Percentiles rank a stretch among this genome's conserved stretches.
phyloP scores from a whole-genome alignment of 345 rosid species.

The Acer campestre region DNA sequence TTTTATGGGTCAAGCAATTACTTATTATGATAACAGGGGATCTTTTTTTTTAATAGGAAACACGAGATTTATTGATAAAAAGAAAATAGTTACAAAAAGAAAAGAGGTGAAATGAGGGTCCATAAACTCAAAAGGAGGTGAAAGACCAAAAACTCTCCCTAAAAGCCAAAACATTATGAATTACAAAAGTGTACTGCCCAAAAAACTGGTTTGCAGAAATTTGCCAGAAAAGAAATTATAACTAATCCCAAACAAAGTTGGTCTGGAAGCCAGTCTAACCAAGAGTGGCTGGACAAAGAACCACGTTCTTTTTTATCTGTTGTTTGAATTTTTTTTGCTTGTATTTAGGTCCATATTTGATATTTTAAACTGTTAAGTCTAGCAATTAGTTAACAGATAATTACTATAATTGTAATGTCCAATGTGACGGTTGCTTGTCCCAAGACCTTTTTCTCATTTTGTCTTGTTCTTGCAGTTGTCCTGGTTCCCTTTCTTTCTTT shows the following conservation, averaged over 20 bases:
- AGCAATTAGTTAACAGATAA: neutral
- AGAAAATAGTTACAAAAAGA: neutral
- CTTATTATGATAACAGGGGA: neutral
- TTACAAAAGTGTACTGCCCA: neutral
- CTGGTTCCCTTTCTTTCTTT: constrained; percentile 98
- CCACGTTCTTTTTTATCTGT: neutral
- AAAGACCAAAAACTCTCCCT: neutral
- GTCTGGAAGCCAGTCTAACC: neutral
- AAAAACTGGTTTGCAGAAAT: neutral
- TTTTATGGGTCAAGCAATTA: neutral
- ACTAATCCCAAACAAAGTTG: neutral
- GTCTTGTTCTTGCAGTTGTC: constrained; percentile 64
- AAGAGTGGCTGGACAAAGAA: neutral
- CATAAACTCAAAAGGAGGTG: neutral
- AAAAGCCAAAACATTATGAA: neutral
- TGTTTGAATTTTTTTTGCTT: neutral
- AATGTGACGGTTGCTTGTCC: constrained; percentile 6
- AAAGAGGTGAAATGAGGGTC: neutral
- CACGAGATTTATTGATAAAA: neutral
- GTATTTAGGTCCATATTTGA: neutral
- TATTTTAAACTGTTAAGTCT: neutral
- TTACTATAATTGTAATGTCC: neutral
- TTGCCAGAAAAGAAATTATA: too few relatives aligned
- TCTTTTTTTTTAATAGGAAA: too few relatives aligned
- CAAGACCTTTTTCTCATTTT: constrained; percentile 4